Conservation (phyloP, 2,329 filamentous ascomycete genomes). For the Diaporthe ilicicola region DNA sequence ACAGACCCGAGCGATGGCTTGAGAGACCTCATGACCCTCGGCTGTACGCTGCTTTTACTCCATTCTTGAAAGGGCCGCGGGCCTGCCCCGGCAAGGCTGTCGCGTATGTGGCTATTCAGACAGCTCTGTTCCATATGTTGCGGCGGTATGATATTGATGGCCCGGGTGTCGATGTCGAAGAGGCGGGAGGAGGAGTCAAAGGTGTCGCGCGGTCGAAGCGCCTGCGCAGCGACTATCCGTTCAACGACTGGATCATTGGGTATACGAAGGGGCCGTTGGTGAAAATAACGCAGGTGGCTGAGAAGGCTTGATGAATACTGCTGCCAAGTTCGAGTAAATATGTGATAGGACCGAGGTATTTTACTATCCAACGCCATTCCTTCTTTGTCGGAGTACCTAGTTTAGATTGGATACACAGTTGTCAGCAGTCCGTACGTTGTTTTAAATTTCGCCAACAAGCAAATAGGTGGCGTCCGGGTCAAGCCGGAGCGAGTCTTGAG, state of each 20-base stretch:
- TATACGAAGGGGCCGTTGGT: conserved; percentile 5
- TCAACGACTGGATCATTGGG: conserved; percentile 17
- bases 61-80: background rate
- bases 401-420: background rate
- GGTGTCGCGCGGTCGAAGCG: background rate
- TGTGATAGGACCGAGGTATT: background rate
- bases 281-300: background rate
- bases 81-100: conserved; percentile 5
- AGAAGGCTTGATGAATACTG: accelerated
- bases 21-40: background rate
- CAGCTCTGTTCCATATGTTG: background rate
- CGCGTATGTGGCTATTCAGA: background rate
- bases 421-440: background rate
- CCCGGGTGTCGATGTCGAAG: accelerated
- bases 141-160: background rate
- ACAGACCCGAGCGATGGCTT: background rate
- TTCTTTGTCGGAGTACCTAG: background rate
- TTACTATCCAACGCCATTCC: background rate
- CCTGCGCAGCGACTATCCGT: background rate
- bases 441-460: conserved; percentile 41
- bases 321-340: no score
- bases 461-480: conserved; percentile 42
- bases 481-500: conserved; percentile 15
- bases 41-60: background rate
- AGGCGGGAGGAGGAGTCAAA: background rate